Evolutionary conservation across 2,329 filamentous ascomycete species (phyloP).

Genomic region (Alternaria solani): DNA sequence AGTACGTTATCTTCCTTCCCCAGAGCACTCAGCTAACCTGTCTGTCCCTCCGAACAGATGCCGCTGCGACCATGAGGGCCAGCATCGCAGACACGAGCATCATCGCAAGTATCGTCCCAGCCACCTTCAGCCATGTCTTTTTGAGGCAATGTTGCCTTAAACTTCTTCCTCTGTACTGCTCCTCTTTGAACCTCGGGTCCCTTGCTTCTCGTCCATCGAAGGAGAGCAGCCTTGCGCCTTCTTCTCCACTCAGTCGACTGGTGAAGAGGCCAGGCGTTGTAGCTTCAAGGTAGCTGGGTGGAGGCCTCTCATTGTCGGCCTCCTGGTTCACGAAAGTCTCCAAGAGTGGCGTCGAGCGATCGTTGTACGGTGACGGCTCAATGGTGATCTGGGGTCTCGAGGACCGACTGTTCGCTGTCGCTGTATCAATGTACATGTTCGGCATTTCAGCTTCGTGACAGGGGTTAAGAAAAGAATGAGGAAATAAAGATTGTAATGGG

Average conservation of each 20-base stretch:
- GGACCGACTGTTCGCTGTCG: slow-evolving; percentile 39
- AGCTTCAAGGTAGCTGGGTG: slow-evolving; percentile 46
- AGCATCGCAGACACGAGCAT: slow-evolving; percentile 35
- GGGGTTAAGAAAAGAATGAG: background rate
- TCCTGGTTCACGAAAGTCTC: slow-evolving; percentile 37
- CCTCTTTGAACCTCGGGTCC: slow-evolving; percentile 32
- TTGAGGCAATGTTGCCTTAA: slow-evolving; percentile 31
- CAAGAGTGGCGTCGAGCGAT: slow-evolving; percentile 34
- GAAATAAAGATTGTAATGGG: slow-evolving; percentile 7
- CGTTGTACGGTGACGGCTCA: slow-evolving; percentile 25
- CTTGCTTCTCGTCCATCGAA: slow-evolving; percentile 28
- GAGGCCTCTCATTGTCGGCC: slow-evolving; percentile 16
- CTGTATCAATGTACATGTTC: slow-evolving; percentile 46
- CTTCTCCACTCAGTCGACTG: slow-evolving; percentile 37
- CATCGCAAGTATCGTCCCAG: slow-evolving; percentile 29
- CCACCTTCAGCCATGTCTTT: slow-evolving; percentile 32
- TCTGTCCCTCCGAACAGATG: slow-evolving; percentile 25
- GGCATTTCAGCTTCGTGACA: background rate
- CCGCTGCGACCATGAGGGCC: slow-evolving; percentile 30
- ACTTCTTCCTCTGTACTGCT: slow-evolving; percentile 29
- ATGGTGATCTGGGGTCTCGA: slow-evolving; percentile 29
- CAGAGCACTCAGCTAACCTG: slow-evolving; percentile 23
- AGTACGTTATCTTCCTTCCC: background rate
- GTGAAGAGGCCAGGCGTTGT: slow-evolving; percentile 46
- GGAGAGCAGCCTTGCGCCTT: slow-evolving; percentile 39